A percentile compares a stretch with the other conserved stretches of the same genome.
phyloP scores from a whole-genome alignment of 345 rosid genomes.

The Pistacia vera region DNA sequence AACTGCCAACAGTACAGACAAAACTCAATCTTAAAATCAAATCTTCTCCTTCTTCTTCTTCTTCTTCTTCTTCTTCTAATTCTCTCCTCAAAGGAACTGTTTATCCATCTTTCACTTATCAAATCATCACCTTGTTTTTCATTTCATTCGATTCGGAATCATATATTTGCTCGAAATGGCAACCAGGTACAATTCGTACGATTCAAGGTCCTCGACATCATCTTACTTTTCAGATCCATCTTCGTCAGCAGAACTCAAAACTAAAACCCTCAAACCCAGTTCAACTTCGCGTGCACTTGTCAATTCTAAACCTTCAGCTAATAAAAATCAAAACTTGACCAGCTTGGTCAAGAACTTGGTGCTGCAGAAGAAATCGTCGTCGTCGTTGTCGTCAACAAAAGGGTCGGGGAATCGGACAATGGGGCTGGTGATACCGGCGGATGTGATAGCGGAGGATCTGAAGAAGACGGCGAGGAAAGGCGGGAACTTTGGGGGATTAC shows the following conservation, averaged over 20 bases:
- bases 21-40: neutral
- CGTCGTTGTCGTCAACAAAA: conserved; percentile 7
- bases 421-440: conserved; percentile 56
- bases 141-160: too few relatives aligned
- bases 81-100: too few relatives aligned
- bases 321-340: conserved; percentile 41
- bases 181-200: conserved; percentile 72
- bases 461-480: conserved; percentile 63
- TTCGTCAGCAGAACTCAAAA: conserved; percentile 50
- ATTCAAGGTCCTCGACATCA: conserved; percentile 69
- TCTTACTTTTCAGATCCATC: conserved; percentile 62
- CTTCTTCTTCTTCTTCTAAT: neutral
- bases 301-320: conserved; percentile 52
- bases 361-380: conserved; percentile 57
- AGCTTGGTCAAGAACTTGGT: conserved; percentile 74
- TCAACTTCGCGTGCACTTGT: conserved; percentile 54
- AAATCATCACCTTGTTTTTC: neutral
- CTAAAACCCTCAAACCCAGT: conserved; percentile 17
- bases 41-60: neutral
- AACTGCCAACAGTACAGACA: neutral
- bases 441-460: conserved; percentile 65
- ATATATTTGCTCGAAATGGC: conserved; percentile 39
- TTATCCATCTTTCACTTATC: too few relatives aligned
- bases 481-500: conserved; percentile 52
- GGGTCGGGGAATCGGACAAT: conserved; percentile 32